Conservation (phyloP, 352 stramenopile genomes). For the Aphanomyces astaci region DNA sequence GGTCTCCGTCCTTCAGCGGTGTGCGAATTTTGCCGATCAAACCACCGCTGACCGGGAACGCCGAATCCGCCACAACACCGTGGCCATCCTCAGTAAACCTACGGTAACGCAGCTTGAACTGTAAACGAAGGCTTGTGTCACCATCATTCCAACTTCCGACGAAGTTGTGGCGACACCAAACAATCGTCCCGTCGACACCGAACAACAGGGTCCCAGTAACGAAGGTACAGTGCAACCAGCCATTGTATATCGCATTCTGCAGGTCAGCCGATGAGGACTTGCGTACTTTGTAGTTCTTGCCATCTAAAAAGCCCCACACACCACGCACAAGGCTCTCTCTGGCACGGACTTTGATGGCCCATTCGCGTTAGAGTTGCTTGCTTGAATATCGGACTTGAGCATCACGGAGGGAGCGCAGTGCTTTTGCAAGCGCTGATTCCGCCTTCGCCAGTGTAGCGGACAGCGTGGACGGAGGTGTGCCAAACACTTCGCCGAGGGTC, state of each 20-base stretch:
- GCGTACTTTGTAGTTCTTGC: conserved; percentile 1
- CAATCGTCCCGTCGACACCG: too few relatives aligned
- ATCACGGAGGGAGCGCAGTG: neutral
- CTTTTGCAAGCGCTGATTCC: neutral
- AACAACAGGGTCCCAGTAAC: conserved; percentile 24
- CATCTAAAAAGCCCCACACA: too few relatives aligned
- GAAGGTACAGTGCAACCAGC: conserved; percentile 23
- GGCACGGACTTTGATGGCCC: too few relatives aligned
- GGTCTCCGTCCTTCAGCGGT: neutral
- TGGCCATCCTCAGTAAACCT: neutral
- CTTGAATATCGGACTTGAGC: neutral
- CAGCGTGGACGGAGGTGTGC: neutral
- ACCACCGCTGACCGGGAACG: neutral
- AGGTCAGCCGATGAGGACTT: neutral
- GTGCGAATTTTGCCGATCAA: neutral
- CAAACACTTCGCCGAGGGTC: conserved; percentile 19
- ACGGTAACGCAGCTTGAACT: neutral
- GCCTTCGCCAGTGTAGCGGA: neutral
- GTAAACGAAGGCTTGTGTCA: neutral
- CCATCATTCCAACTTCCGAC: conserved; percentile 24
- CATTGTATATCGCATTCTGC: conserved; percentile 23
- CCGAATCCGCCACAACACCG: neutral
- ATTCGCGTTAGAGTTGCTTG: neutral
- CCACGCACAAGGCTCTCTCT: too few relatives aligned
- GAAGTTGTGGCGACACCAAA: conserved; percentile 23